A percentile compares a stretch with the other conserved stretches of the same genome.
phyloP scores from a whole-genome alignment of 768 basidiomycete genomes.

The Lepiota venenata region DNA sequence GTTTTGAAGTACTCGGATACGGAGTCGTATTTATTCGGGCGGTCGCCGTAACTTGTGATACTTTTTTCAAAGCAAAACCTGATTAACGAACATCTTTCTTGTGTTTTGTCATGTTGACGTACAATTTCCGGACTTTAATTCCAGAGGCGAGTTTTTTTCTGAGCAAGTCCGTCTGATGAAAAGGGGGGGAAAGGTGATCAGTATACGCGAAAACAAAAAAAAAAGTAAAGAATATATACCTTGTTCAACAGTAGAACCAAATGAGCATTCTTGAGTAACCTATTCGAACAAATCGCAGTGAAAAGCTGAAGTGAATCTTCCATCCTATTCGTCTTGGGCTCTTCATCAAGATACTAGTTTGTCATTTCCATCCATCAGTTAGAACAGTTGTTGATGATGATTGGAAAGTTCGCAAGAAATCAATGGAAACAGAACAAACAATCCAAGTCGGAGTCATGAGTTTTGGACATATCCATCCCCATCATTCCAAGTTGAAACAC shows the following conservation, averaged over 20 bases:
- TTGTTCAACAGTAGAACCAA: slow-evolving; percentile 79
- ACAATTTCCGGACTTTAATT: slow-evolving; percentile 74
- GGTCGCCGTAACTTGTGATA: slow-evolving; percentile 74
- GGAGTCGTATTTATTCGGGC: slow-evolving; percentile 66
- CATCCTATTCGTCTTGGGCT: slow-evolving; percentile 73
- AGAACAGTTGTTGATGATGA: too few relatives aligned
- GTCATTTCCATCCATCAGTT: too few relatives aligned
- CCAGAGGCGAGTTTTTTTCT: slow-evolving; percentile 69
- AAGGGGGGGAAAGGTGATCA: neutral
- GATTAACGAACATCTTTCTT: too few relatives aligned
- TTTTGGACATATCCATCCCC: too few relatives aligned
- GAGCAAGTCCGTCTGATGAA: slow-evolving; percentile 63
- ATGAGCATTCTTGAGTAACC: slow-evolving; percentile 68
- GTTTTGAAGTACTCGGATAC: slow-evolving; percentile 80
- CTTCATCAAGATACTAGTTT: slow-evolving; percentile 80
- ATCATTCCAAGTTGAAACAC: too few relatives aligned
- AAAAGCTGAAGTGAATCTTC: slow-evolving; percentile 82
- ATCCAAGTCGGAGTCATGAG: too few relatives aligned
- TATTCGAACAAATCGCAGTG: slow-evolving; percentile 71
- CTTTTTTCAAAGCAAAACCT: too few relatives aligned
- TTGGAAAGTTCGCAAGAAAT: too few relatives aligned
- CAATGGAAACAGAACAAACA: too few relatives aligned
- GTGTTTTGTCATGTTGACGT: too few relatives aligned
- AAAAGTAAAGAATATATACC: slow-evolving; percentile 34
- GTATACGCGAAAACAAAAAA: neutral